Conservation (phyloP, 208 protist species). For the Tritrichomonas foetus region DNA sequence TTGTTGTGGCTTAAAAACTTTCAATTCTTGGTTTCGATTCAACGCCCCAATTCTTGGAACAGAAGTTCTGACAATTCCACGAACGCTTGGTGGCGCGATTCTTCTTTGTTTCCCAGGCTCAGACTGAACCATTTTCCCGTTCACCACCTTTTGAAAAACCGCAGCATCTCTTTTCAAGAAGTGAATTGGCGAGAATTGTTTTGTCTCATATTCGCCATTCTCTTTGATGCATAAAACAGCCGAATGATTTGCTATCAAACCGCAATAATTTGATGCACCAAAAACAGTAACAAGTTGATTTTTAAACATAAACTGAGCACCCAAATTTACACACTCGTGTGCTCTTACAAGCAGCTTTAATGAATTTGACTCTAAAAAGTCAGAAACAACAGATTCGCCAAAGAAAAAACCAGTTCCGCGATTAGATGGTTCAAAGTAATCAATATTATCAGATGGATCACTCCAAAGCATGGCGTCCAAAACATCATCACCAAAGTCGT, state of each 20-base stretch:
- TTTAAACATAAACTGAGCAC: background rate
- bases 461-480: background rate
- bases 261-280: constrained; percentile 38
- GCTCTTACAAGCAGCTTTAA: background rate
- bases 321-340: background rate
- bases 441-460: background rate
- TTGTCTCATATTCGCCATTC: background rate
- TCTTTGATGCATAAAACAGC: background rate
- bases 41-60: no score
- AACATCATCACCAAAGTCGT: background rate
- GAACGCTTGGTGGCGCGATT: no score
- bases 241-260: background rate
- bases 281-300: background rate
- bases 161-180: background rate
- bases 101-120: no score
- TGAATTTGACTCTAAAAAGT: background rate
- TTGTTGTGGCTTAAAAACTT: no score
- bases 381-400: background rate
- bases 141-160: background rate
- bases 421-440: background rate
- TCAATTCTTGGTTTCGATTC: no score
- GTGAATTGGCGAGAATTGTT: background rate
- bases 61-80: no score
- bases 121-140: no score
- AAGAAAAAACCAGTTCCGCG: background rate